These are phyloP conservation scores for Helichrysum umbraculigerum DNA, from an alignment of 129 eudicot species.

Conservation along the genomic window DNA sequence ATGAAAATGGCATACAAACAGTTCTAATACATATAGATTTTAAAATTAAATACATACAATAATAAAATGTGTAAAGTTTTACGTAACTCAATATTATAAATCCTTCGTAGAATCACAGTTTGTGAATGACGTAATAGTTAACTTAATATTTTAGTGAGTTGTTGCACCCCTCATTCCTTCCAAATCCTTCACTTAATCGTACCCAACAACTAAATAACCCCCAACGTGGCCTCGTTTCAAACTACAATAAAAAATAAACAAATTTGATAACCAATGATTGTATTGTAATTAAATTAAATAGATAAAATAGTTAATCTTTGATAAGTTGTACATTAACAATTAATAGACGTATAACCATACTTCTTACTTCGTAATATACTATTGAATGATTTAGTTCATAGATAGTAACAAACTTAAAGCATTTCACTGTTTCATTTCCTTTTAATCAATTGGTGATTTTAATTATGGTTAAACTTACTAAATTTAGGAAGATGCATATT, in stretches of 20 bases:
- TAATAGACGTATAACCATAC: not conserved
- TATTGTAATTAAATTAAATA: not conserved
- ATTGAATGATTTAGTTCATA: too few species aligned
- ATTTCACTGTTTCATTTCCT: too few species aligned
- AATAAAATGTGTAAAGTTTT: too few species aligned
- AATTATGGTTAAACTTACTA: too few species aligned
- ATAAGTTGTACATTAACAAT: not conserved
- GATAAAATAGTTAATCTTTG: not conserved
- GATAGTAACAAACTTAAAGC: too few species aligned
- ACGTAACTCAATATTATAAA: too few species aligned
- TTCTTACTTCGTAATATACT: too few species aligned
- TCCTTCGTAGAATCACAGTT: not conserved
- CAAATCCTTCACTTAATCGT: slow-evolving; percentile 21
- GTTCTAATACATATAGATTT: too few species aligned
- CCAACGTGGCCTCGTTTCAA: slow-evolving; percentile 30
- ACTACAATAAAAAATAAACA: not conserved
- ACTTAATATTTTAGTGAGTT: slow-evolving; percentile 10
- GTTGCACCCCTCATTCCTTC: slow-evolving; percentile 17
- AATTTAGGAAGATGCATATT: too few species aligned
- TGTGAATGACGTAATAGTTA: not conserved
- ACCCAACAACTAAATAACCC: slow-evolving; percentile 25
- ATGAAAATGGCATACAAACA: too few species aligned
- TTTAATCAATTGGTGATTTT: too few species aligned
- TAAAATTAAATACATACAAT: too few species aligned
- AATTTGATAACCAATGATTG: not conserved